Evolutionary conservation across 2,329 filamentous ascomycete genomes (phyloP).

Genomic region (Parafenestella ontariensis): DNA sequence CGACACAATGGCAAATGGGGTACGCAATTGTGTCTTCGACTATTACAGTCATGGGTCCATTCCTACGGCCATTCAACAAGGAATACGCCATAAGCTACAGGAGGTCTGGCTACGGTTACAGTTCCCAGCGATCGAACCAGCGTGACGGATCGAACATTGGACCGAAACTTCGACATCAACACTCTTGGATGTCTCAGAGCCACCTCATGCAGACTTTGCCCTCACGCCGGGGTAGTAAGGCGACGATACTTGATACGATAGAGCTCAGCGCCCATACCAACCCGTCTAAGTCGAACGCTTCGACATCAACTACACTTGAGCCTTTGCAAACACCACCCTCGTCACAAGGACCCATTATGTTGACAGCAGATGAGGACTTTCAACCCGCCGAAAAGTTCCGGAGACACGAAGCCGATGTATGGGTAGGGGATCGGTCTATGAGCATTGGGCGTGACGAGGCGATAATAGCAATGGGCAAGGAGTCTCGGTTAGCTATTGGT

Average conservation of each 20-base stretch:
- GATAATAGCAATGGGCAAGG: slow-evolving; percentile 9
- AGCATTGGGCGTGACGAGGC: slow-evolving; percentile 26
- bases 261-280: background rate
- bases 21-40: slow-evolving; percentile 45
- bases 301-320: slow-evolving; percentile 12
- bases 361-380: slow-evolving; percentile 29
- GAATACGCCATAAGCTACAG: slow-evolving; percentile 30
- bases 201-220: slow-evolving; percentile 21
- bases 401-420: slow-evolving; percentile 30
- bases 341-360: slow-evolving; percentile 16
- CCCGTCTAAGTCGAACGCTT: background rate
- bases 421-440: slow-evolving; percentile 24
- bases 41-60: slow-evolving; percentile 42
- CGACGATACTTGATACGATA: background rate
- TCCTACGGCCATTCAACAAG: slow-evolving; percentile 42
- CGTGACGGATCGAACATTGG: background rate
- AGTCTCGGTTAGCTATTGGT: slow-evolving; percentile 34
- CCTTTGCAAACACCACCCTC: slow-evolving; percentile 7
- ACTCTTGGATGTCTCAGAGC: slow-evolving; percentile 18
- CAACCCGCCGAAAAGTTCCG: slow-evolving; percentile 28
- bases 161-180: slow-evolving; percentile 1
- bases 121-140: slow-evolving; percentile 1
- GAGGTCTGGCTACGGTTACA: slow-evolving; percentile 10
- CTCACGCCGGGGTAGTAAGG: slow-evolving; percentile 10
- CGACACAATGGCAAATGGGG: slow-evolving; percentile 46